Base-by-base conservation (phyloP, 345 rosid genomes). In the Aethionema arabicum region DNA sequence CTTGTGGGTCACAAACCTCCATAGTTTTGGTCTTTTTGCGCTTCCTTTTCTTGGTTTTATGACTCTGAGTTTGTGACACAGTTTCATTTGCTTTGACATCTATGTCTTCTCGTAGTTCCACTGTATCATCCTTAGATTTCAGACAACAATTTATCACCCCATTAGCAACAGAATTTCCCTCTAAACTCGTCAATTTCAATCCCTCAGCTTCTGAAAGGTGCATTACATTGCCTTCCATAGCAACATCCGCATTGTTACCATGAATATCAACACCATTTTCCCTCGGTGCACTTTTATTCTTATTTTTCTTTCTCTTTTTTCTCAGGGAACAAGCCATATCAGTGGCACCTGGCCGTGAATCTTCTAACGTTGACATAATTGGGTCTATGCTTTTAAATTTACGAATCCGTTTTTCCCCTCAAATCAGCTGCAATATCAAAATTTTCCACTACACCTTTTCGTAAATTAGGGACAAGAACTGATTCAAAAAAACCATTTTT, bases 31-130 rank as follows among this genome's bases (percentile, higher is more conserved):
- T 43, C 32, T n/a, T 71, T 15, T 31, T 65, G 60, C 42, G 66
- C 68, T 73, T 61, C 61, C 4, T 67, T 55, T 31, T 66, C 50
- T 73, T 67, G 35, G 57, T 38, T 73, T 62, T 63, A 49, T 45
- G 45, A 56, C 2, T 56, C 56, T 66, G 65, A 47, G 33, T 67
- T 56, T 62, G 55, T 47, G 55, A 31, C 55, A 42, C 53, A 56
- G 35, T 57, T 1, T 59, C 62, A 66, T 35, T 43, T 11, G 35
- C 38, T 52, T 50, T 36, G 32, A 50, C 53, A 47, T 67, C 47
- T 39, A 61, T 45, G 7, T 48, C 31, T 39, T 44, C 41, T 39
- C 6, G 43, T 56, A 10, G 52, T 32, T 47, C 58, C 11, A 42
- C 52, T 9, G 33, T 32, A 33, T 48, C 63, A 48, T 56, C 52